Base-by-base conservation (phyloP, 805 yeast species). In the Metschnikowia borealis region DNA sequence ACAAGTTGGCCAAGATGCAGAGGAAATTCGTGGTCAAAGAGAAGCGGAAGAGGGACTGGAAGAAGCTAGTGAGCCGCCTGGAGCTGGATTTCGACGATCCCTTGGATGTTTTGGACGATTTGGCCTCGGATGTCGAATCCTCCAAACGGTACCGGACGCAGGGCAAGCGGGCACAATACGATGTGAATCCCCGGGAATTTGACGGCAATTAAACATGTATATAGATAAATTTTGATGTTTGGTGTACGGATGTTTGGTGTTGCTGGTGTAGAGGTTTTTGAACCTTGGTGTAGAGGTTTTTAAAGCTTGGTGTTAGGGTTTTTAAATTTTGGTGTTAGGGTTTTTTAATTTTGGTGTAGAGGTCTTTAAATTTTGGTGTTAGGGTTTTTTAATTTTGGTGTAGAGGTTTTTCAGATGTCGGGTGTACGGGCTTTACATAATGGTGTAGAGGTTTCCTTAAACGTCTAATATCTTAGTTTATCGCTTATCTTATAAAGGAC, bases 1-100 rank as follows among this genome's bases (percentile, higher is more conserved):
- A 71, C 42, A 60, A 61, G 13, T 62, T 71, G 47, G 60, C 72
- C 34, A 70, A 68, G 54, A 63, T 68, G 33, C 70, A 70, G 40
- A 68, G 68, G 58, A 73, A 73, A 62, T 62, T 66, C 58, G 72
- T 52, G 37, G 21, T 53, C 39, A 56, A 54, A 47, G 61, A 58
- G 45, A 54, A 58, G 50, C 43, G 56, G 31, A 58, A 56, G 48
- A 54, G 46, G 49, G 50, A 49, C 34, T 49, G 45, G 54, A 56
- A 58, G 53, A 58, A 58, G 52, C 48, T 54, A 6, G 44, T 54
- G 36, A 53, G 60, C 36, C 43, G 53, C 29, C 50, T 42, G 38
- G 55, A 38, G 36, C 46, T 38, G 3, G 58, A 52, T 34, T 57
- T 57, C 33, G 61, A 57, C 23, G 60, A 58, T 35, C 60, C 60